A percentile compares a stretch with the other conserved stretches of the same genome.
phyloP scores from a whole-genome alignment of 2,329 filamentous ascomycete species.

The Claviceps quebecensis region DNA sequence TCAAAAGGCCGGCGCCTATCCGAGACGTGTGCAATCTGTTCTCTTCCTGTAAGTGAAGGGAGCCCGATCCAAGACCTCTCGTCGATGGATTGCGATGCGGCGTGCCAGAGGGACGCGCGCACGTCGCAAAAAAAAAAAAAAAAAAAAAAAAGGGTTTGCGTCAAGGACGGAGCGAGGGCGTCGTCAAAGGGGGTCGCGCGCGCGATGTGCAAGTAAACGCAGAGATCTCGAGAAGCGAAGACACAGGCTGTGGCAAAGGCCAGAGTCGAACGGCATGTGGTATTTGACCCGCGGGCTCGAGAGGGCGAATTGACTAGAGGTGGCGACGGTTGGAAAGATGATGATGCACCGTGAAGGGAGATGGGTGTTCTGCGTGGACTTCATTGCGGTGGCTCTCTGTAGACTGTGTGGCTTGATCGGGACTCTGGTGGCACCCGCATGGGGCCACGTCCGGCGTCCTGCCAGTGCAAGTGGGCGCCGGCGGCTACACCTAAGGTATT shows the following conservation, averaged over 20 bases:
- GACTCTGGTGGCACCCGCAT: neutral
- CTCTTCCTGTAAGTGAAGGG: neutral
- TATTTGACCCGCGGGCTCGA: slow-evolving; percentile 8
- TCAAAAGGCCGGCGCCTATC: neutral
- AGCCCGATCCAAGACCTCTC: neutral
- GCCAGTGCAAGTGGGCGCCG: no score
- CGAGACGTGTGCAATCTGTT: neutral
- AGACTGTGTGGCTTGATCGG: no score
- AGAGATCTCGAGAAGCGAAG: neutral
- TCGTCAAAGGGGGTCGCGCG: slow-evolving; percentile 3
- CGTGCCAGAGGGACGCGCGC: neutral
- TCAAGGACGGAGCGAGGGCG: neutral
- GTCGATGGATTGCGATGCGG: neutral
- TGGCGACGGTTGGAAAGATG: neutral
- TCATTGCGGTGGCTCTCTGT: no score
- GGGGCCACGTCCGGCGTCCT: neutral
- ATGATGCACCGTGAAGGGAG: no score
- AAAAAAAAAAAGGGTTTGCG: neutral
- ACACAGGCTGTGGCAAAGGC: neutral
- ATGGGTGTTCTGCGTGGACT: no score
- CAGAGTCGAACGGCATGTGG: slow-evolving; percentile 9
- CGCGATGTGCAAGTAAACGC: slow-evolving; percentile 1
- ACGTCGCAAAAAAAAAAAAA: slow-evolving; percentile 1
- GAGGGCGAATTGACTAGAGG: slow-evolving; percentile 1
- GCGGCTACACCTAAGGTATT: no score